These are phyloP conservation scores for Xylaria sp. DNA, from an alignment of 2,329 filamentous ascomycete genomes.

Conservation along the genomic window DNA sequence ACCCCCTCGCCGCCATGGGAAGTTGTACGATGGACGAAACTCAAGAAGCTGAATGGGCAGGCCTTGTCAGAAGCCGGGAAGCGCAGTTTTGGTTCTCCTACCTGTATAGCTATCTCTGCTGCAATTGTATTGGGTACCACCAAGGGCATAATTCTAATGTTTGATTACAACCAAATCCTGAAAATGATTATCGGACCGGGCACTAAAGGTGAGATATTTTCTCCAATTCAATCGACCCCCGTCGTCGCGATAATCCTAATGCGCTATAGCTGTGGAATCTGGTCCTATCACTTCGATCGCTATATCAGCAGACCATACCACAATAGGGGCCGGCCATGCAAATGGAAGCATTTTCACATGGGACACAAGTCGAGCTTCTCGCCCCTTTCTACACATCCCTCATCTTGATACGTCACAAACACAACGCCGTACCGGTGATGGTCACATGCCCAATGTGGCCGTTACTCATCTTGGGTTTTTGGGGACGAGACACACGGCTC, in stretches of 20 bases:
- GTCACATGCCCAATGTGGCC: slow-evolving; percentile 80
- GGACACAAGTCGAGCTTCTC: slow-evolving; percentile 85
- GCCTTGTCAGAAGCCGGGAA: slow-evolving; percentile 92
- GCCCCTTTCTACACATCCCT: slow-evolving; percentile 88
- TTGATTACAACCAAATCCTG: slow-evolving; percentile 96
- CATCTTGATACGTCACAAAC: slow-evolving; percentile 75
- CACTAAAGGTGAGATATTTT: slow-evolving; percentile 78
- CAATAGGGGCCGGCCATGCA: slow-evolving; percentile 88
- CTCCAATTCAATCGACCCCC: neutral
- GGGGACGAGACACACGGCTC: slow-evolving; percentile 89
- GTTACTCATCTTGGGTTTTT: slow-evolving; percentile 95
- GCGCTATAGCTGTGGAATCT: slow-evolving; percentile 79
- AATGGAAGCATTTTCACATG: slow-evolving; percentile 96
- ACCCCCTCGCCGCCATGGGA: slow-evolving; percentile 90
- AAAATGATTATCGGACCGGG: slow-evolving; percentile 94
- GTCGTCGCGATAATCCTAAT: slow-evolving; percentile 47
- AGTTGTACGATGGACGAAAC: slow-evolving; percentile 93
- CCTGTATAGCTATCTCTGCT: slow-evolving; percentile 88
- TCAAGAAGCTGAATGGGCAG: slow-evolving; percentile 89
- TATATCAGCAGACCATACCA: slow-evolving; percentile 92
- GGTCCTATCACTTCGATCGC: slow-evolving; percentile 88
- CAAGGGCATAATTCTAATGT: slow-evolving; percentile 93
- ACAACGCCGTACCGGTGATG: slow-evolving; percentile 76
- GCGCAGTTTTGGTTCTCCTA: slow-evolving; percentile 91
- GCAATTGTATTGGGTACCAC: slow-evolving; percentile 91